Evolutionary conservation across 495 filamentous ascomycete species (phyloP).

Genomic region (Xylaria intraflava): DNA sequence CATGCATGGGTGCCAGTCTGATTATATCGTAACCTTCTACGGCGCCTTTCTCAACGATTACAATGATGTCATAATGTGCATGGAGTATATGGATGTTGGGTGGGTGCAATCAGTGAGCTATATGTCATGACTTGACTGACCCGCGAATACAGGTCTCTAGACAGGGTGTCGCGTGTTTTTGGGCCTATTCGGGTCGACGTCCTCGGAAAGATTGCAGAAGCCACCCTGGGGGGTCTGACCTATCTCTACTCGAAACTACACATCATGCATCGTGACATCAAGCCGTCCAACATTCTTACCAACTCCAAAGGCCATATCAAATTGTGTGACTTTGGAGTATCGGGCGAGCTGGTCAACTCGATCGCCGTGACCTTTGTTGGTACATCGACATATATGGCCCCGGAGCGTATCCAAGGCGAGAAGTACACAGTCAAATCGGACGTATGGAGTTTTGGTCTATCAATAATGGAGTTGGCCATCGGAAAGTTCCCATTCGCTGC

Average conservation of each 20-base stretch:
- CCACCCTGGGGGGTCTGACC: conserved; percentile 85
- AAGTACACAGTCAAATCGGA: conserved; percentile 97
- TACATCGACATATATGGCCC: conserved; percentile 98
- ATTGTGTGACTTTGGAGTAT: conserved; percentile 96
- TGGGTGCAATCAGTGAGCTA: conserved; percentile 41
- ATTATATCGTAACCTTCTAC: conserved; percentile 95
- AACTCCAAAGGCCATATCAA: conserved; percentile 94
- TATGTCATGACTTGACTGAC: conserved; percentile 28
- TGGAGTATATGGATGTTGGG: conserved; percentile 99
- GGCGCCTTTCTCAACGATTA: conserved; percentile 93
- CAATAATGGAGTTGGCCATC: conserved; percentile 93
- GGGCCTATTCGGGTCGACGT: conserved; percentile 97
- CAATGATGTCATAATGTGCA: conserved; percentile 96
- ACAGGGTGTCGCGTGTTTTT: conserved; percentile 87
- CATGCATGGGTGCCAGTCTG: conserved; percentile 95
- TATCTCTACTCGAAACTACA: conserved; percentile 92
- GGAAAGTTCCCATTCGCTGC: conserved; percentile 91
- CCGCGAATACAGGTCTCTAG: conserved; percentile 62
- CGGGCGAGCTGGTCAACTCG: conserved; percentile 91
- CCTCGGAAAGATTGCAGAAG: conserved; percentile 96
- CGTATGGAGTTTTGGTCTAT: conserved; percentile 96
- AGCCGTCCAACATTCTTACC: conserved; percentile 93
- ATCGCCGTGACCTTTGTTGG: conserved; percentile 97
- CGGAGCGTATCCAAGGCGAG: conserved; percentile 92
- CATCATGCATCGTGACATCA: conserved; percentile 98